Evolutionary conservation across 2,329 filamentous ascomycete genomes (phyloP).

Genomic region (Hortaea werneckii): DNA sequence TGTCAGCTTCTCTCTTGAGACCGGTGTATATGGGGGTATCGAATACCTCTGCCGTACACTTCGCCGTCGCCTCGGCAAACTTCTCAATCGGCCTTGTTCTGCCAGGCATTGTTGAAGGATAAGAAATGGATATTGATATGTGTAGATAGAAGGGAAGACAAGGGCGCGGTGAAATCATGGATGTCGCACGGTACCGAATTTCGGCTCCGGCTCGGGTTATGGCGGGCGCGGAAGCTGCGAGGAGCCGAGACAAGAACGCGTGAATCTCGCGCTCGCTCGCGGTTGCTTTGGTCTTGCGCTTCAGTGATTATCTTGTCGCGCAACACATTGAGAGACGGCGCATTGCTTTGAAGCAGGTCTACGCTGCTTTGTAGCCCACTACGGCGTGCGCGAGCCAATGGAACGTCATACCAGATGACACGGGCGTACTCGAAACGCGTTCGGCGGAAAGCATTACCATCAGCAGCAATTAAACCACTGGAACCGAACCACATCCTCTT

Average conservation of each 20-base stretch:
- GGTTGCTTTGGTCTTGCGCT: too few species aligned
- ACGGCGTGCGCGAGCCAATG: neutral
- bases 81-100: slow-evolving; percentile 57
- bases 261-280: too few species aligned
- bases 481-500: too few species aligned
- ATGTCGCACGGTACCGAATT: neutral
- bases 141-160: neutral
- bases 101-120: slow-evolving; percentile 25
- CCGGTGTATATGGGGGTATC: neutral
- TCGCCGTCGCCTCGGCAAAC: slow-evolving; percentile 53
- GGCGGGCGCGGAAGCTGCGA: too few species aligned
- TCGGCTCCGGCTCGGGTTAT: too few species aligned
- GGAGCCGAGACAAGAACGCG: too few species aligned
- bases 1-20: slow-evolving; percentile 3
- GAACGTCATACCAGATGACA: slow-evolving; percentile 22
- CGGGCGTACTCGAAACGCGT: slow-evolving; percentile 25
- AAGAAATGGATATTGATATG: neutral
- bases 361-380: neutral
- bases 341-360: slow-evolving; percentile 8
- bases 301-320: neutral
- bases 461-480: neutral
- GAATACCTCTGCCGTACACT: slow-evolving; percentile 55
- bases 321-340: neutral
- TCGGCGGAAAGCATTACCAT: slow-evolving; percentile 18
- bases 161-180: neutral